These are phyloP conservation scores for Solidago caesia DNA, from an alignment of 129 eudicot genomes.

Conservation along the genomic window DNA sequence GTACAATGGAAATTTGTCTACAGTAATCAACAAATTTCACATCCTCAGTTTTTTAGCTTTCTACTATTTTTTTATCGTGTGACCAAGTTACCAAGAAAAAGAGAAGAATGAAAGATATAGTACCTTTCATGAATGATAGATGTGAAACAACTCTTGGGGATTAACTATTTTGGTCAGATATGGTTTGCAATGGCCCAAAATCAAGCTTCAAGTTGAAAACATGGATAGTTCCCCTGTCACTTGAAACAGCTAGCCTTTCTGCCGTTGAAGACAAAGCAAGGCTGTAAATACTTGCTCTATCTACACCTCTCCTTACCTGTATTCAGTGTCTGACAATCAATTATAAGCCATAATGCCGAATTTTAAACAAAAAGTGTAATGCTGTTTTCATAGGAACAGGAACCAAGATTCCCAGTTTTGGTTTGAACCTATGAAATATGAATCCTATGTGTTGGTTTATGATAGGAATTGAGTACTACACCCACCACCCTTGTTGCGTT, in stretches of 20 bases:
- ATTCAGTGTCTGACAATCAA: constrained; percentile 6
- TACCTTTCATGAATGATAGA: constrained; percentile 72
- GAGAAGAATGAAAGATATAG: neutral
- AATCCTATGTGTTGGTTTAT: too few relatives aligned
- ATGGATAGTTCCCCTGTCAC: constrained; percentile 71
- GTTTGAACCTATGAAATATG: too few relatives aligned
- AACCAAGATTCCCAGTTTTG: too few relatives aligned
- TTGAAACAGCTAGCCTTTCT: constrained; percentile 71
- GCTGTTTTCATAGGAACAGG: too few relatives aligned
- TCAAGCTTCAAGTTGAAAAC: constrained; percentile 59
- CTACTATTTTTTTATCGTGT: neutral
- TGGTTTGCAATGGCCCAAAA: constrained; percentile 35
- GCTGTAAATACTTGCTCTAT: constrained; percentile 69
- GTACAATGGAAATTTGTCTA: too few relatives aligned
- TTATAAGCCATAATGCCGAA: neutral
- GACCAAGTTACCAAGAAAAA: neutral
- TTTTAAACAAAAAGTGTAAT: too few relatives aligned
- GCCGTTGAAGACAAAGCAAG: constrained; percentile 66
- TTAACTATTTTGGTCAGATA: constrained; percentile 38
- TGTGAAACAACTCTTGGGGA: constrained; percentile 54
- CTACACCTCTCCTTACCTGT: constrained; percentile 76
- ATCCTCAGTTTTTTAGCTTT: too few relatives aligned
- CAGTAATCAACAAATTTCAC: too few relatives aligned
- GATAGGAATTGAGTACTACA: too few relatives aligned
- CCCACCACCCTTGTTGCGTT: too few relatives aligned